Base-by-base conservation (phyloP, 2,329 filamentous ascomycete species). In the Bisporella sp. region DNA sequence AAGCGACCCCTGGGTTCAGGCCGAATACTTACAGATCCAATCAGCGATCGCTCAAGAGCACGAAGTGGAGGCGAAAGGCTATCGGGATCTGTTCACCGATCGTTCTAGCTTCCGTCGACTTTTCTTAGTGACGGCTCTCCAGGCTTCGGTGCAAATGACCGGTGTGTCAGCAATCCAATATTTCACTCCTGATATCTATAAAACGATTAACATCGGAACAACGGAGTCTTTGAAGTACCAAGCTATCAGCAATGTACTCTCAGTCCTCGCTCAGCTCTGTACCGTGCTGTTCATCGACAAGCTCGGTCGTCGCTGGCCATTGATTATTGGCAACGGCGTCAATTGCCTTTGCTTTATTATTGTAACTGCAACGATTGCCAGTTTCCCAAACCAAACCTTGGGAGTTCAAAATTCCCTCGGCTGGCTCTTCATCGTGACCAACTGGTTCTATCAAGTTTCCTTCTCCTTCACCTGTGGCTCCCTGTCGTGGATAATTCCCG, bases 141-240 rank as follows among this genome's bases (percentile, higher is more conserved):
- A 90, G 64, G 85, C 81, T 0, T 81, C 79, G 0, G 74, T 84
- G 2, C 86, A 90, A 64, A 88, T 90, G 83, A 89, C 86, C 0
- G 87, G 86, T 56, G 83, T 85, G 0, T 79, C 75, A 1, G 82
- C 82, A 1, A 89, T 89, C 55, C 85, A 89, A 63, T 89, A 89
- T 67, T 89, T 85, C 67, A 82, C 80, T 0, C 78, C 84, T 21
- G 66, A 63, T 3, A 87, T 88, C 56, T 89, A 85, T 66, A 69
- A 67, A 51, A 70, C 86, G 63, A 87, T 88, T 58, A 85, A 85
- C 32, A 89, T 89, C 57, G 21, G 28, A 3, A 32, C 13, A 11
- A 48, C 46, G 13, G 35, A 9, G 3, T 39, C 35, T 9, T 39
- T 39, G 35, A 39, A 39, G 13, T 39, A 39, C 3, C 35, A 39